These are phyloP conservation scores for Alternaria viburni DNA, from an alignment of 2,329 filamentous ascomycete genomes.

Conservation along the genomic window DNA sequence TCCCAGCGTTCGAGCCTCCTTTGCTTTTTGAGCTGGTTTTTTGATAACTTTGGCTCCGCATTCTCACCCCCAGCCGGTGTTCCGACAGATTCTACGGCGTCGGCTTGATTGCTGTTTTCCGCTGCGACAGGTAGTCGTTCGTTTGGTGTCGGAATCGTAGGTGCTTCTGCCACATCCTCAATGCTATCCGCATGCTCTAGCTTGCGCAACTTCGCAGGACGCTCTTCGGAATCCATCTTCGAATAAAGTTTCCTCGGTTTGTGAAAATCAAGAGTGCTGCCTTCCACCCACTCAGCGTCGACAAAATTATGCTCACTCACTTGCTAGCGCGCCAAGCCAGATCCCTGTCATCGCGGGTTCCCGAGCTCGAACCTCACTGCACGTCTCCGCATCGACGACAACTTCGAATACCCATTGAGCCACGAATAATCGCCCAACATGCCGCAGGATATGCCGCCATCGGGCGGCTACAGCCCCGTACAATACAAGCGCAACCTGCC, in stretches of 20 bases:
- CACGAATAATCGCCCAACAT: constrained; percentile 61
- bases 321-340: constrained; percentile 34
- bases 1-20: constrained; percentile 78
- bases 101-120: constrained; percentile 16
- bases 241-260: background rate
- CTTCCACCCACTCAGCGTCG: constrained; percentile 27
- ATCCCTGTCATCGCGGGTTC: constrained; percentile 29
- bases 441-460: constrained; percentile 97
- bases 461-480: constrained; percentile 91
- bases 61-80: constrained; percentile 7
- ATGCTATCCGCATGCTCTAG: constrained; percentile 46
- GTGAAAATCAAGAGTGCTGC: constrained; percentile 5
- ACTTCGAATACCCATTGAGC: constrained; percentile 37
- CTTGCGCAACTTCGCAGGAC: constrained; percentile 63
- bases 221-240: constrained; percentile 62
- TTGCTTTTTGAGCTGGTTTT: constrained; percentile 84
- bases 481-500: constrained; percentile 99
- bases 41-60: constrained; percentile 65
- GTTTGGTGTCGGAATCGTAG: constrained; percentile 16
- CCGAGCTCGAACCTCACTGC: constrained; percentile 32
- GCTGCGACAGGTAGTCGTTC: constrained; percentile 15
- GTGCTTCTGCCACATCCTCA: constrained; percentile 11
- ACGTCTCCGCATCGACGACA: constrained; percentile 34
- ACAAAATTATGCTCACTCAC: constrained; percentile 36
- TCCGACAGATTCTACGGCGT: constrained; percentile 1